Percentiles rank a stretch among this genome's conserved stretches.
These are phyloP conservation scores for Paxillus ammoniavirescens DNA, from an alignment of 768 basidiomycete genomes.

Conservation along the genomic window DNA sequence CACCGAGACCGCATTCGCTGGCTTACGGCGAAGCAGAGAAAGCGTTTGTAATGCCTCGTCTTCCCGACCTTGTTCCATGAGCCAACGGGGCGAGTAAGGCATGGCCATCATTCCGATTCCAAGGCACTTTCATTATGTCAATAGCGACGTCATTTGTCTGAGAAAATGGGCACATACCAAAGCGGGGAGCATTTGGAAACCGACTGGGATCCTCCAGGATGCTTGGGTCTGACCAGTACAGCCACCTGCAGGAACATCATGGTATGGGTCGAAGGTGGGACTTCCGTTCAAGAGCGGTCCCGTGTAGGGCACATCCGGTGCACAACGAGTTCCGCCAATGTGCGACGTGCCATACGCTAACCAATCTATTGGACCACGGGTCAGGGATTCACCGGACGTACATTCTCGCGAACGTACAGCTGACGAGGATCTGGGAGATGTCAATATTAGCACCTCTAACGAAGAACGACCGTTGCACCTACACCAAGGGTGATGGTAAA, in stretches of 20 bases:
- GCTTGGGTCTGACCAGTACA: slow-evolving; percentile 31
- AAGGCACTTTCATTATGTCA: slow-evolving; percentile 21
- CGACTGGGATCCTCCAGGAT: slow-evolving; percentile 36
- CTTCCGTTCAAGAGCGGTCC: slow-evolving; percentile 31
- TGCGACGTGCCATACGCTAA: slow-evolving; percentile 32
- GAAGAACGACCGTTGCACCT: slow-evolving; percentile 4
- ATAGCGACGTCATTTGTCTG: background rate
- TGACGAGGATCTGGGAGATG: slow-evolving; percentile 26
- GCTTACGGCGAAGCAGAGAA: slow-evolving; percentile 34
- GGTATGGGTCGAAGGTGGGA: slow-evolving; percentile 27
- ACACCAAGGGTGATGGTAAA: slow-evolving; percentile 37
- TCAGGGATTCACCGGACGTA: background rate
- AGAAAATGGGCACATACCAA: slow-evolving; percentile 26
- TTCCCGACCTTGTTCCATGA: slow-evolving; percentile 37
- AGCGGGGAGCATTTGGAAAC: slow-evolving; percentile 39
- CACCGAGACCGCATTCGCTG: slow-evolving; percentile 29
- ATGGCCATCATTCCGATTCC: slow-evolving; percentile 33
- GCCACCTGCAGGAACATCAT: slow-evolving; percentile 30
- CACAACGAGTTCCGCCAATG: slow-evolving; percentile 33
- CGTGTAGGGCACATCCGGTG: slow-evolving; percentile 27
- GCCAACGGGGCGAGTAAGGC: slow-evolving; percentile 45
- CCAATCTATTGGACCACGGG: slow-evolving; percentile 22
- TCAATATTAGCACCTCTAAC: background rate
- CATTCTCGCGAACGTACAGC: slow-evolving; percentile 20
- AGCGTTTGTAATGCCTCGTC: slow-evolving; percentile 35